Evolutionary conservation across 805 yeast genomes (phyloP).

Genomic region (Zygosaccharomyces bailii): DNA sequence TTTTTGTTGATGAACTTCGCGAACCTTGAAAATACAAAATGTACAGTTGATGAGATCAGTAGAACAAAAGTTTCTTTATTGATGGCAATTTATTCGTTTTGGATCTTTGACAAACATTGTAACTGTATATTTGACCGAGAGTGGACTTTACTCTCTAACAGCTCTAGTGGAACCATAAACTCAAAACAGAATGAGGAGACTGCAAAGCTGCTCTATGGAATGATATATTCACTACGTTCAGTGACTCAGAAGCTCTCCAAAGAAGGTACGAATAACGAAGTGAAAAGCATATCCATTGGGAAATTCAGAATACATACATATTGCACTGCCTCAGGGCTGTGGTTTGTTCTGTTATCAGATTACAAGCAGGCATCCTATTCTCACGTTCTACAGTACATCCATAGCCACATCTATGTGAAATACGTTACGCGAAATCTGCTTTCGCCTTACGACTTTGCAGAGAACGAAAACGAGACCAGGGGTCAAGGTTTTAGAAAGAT

Average conservation of each 20-base stretch:
- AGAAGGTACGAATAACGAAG: slow-evolving; percentile 32
- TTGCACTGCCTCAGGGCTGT: slow-evolving; percentile 76
- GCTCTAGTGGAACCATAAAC: slow-evolving; percentile 43
- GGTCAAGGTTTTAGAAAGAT: slow-evolving; percentile 36
- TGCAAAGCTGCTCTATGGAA: slow-evolving; percentile 82
- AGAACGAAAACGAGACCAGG: slow-evolving; percentile 27
- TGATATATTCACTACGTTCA: slow-evolving; percentile 72
- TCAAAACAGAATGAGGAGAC: slow-evolving; percentile 60
- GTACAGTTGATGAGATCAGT: background rate
- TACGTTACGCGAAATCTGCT: slow-evolving; percentile 31
- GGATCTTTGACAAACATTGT: slow-evolving; percentile 91
- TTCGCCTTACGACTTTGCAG: slow-evolving; percentile 35
- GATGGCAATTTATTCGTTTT: slow-evolving; percentile 73
- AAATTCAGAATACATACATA: slow-evolving; percentile 73
- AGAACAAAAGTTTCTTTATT: background rate
- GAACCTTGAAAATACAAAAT: background rate
- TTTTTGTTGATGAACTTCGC: background rate
- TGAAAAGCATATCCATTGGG: slow-evolving; percentile 55
- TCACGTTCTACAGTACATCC: slow-evolving; percentile 32
- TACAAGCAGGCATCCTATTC: slow-evolving; percentile 33
- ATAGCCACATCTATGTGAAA: slow-evolving; percentile 33
- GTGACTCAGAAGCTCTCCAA: slow-evolving; percentile 54
- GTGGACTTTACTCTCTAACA: slow-evolving; percentile 45
- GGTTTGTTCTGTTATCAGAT: slow-evolving; percentile 74
- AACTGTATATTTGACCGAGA: slow-evolving; percentile 81